These are phyloP conservation scores for Naganishia onofrii DNA, from an alignment of 768 basidiomycete genomes.

Conservation along the genomic window DNA sequence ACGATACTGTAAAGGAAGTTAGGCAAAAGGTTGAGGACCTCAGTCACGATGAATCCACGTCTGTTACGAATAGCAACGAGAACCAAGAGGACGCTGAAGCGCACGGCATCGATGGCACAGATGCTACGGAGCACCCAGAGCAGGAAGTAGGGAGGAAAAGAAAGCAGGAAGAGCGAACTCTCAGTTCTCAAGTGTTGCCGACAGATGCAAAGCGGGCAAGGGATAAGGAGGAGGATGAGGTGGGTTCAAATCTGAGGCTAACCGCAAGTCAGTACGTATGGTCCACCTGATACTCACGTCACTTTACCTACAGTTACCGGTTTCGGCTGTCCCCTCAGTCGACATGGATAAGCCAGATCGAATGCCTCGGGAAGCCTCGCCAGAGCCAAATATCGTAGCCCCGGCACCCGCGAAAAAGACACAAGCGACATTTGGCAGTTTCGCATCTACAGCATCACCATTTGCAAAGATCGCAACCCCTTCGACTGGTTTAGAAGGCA, in stretches of 20 bases:
- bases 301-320: slow-evolving; percentile 10
- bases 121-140: slow-evolving; percentile 9
- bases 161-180: slow-evolving; percentile 42
- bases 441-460: slow-evolving; percentile 34
- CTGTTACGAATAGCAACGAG: slow-evolving; percentile 6
- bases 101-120: slow-evolving; percentile 18
- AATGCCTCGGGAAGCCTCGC: slow-evolving; percentile 1
- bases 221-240: slow-evolving; percentile 18
- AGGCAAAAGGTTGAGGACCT: slow-evolving; percentile 27
- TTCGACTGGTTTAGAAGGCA: slow-evolving; percentile 22
- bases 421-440: slow-evolving; percentile 39
- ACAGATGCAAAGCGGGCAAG: slow-evolving; percentile 22
- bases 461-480: slow-evolving; percentile 29
- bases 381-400: slow-evolving; percentile 14
- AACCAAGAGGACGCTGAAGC: slow-evolving; percentile 29
- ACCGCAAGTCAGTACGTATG: slow-evolving; percentile 8
- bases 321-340: slow-evolving; percentile 19
- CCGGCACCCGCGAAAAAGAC: slow-evolving; percentile 42
- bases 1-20: slow-evolving; percentile 27
- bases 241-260: background rate
- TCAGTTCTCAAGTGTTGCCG: slow-evolving; percentile 36
- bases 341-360: slow-evolving; percentile 18
- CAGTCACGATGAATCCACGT: slow-evolving; percentile 25
- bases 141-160: slow-evolving; percentile 37
- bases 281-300: no score